Evolutionary conservation across 768 basidiomycete genomes (phyloP).

Genomic region (Lyophyllum semitale): DNA sequence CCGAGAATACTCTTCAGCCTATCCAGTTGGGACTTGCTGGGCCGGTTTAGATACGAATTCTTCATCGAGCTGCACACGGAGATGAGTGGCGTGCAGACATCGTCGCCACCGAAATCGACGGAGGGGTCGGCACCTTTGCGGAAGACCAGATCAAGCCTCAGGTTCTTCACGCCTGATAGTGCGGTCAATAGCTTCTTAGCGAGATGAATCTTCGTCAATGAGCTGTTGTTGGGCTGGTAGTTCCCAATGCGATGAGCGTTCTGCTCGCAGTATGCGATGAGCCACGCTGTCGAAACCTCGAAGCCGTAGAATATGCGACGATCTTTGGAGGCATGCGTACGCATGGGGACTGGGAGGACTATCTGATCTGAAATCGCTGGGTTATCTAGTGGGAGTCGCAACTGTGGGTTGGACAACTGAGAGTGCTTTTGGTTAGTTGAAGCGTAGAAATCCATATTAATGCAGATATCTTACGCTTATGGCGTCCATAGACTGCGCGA

Average conservation of each 20-base stretch:
- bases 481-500: not conserved
- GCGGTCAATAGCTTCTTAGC: not conserved
- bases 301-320: not conserved
- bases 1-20: not conserved
- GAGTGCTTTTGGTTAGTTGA: not conserved
- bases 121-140: not conserved
- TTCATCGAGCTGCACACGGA: not conserved
- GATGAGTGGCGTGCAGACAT: not conserved
- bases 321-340: not conserved
- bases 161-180: not conserved
- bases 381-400: not conserved
- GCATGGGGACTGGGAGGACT: not conserved
- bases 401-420: not conserved
- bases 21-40: not conserved
- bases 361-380: not conserved
- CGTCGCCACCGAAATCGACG: not conserved
- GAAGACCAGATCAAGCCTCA: not conserved
- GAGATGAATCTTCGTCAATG: not conserved
- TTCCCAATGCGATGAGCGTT: not conserved
- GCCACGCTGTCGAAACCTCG: not conserved
- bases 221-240: not conserved
- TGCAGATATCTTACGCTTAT: not conserved
- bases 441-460: not conserved
- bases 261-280: not conserved
- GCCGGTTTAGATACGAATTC: not conserved